Percentiles rank a stretch among this genome's conserved stretches.
Evolutionary conservation across 1,139 yeast genomes (phyloP).

Genomic region (Geotrichum restrictum): DNA sequence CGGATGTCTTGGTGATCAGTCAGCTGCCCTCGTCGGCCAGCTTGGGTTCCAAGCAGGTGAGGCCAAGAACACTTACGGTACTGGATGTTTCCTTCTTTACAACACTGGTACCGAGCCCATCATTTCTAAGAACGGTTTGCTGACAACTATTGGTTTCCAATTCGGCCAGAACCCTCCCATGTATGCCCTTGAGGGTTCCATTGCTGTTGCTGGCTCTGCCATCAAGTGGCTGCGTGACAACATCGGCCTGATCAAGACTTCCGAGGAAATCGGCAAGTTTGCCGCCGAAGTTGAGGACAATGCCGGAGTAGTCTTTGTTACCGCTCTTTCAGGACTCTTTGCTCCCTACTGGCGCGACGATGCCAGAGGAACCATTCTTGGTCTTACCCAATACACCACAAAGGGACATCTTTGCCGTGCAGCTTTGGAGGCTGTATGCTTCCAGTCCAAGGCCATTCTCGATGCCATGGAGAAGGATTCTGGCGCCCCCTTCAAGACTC

Average conservation of each 20-base stretch:
- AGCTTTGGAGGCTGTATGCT: slow-evolving; percentile 92
- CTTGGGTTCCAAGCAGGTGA: slow-evolving; percentile 77
- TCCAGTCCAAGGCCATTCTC: slow-evolving; percentile 85
- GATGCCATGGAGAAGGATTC: slow-evolving; percentile 88
- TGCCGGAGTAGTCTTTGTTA: slow-evolving; percentile 92
- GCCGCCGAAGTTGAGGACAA: slow-evolving; percentile 77
- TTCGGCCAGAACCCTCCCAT: slow-evolving; percentile 74
- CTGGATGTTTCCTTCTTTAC: slow-evolving; percentile 88
- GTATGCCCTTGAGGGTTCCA: slow-evolving; percentile 90
- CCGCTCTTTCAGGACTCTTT: slow-evolving; percentile 89
- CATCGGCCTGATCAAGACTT: slow-evolving; percentile 71
- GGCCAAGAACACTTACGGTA: slow-evolving; percentile 96
- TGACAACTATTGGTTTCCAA: slow-evolving; percentile 89
- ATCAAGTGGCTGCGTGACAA: slow-evolving; percentile 94
- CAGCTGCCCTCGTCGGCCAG: slow-evolving; percentile 91
- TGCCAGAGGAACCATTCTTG: slow-evolving; percentile 88
- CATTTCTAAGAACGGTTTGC: slow-evolving; percentile 71
- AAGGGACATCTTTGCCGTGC: slow-evolving; percentile 90
- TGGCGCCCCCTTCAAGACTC: slow-evolving; percentile 50
- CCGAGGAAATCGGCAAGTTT: slow-evolving; percentile 86
- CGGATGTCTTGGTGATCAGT: slow-evolving; percentile 93
- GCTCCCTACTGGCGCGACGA: slow-evolving; percentile 97
- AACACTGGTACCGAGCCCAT: slow-evolving; percentile 66
- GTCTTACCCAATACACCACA: slow-evolving; percentile 84
- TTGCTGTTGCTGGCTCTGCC: slow-evolving; percentile 93